Evolutionary conservation across 2,329 filamentous ascomycete species (phyloP), one percentile per base, ranked within the genome.

Genomic region (Cladosporium halotolerans): DNA sequence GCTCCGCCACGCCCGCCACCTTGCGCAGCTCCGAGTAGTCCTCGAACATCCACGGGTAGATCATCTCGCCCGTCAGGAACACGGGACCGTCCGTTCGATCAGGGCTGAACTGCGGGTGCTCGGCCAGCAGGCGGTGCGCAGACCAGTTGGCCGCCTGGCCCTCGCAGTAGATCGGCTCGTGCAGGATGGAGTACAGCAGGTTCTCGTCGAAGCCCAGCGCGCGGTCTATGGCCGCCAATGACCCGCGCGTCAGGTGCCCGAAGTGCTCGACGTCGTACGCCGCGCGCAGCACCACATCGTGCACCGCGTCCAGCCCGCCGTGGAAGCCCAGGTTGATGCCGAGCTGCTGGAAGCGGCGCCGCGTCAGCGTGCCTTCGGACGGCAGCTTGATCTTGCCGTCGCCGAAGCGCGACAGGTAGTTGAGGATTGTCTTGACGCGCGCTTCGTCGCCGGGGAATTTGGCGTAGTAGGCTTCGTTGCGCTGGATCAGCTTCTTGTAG

Each of bases 51-150:
- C 88, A 86, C 1, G 87, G 85, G 68, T 84, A 96, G 47, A 96
- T 81, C 89, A 96, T 96, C 73, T 97, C 92, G 55, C 91, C 90
- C 0, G 88, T 89, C 72, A 96, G 95, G 69, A 80, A 87, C 18
- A 93, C 74, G 0, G 85, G 84, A 2, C 72, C 66, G 5, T 74
- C 68, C 19, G 56, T 57, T 7, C 68, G 68, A 2, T 73, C 69
- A 14, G 75, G 62, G 49, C 74, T 70, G 66, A 81, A 83, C 13
- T 70, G 71, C 0, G 73, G 66, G 56, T 71, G 72, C 62, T 55
- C 69, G 58, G 77, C 69, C 59, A 85, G 77, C 50, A 90, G 72
- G 2, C 84, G 77, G 38, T 85, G 75, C 2, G 88, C 86, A 5
- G 89, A 84, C 90, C 90, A 96, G 53, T 82, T 79, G 2, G 88